phyloP scores from a whole-genome alignment of 169 alveolate genomes.

The Eimeria zaria region DNA sequence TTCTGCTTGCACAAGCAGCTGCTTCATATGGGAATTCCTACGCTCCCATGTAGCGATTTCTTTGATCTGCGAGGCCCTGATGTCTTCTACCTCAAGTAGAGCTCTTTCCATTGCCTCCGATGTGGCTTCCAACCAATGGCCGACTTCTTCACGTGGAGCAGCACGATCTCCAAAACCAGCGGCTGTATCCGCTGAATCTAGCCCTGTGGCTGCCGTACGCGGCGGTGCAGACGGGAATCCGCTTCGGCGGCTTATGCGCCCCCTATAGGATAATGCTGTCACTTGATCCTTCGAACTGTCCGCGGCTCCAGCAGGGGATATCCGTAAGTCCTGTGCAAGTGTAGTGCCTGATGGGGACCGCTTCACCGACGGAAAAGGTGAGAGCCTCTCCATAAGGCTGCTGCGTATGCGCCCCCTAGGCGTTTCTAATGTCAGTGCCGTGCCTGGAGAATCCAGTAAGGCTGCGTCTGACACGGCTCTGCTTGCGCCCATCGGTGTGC shows the following conservation, averaged over 20 bases:
- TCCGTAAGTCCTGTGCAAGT: conserved; percentile 59
- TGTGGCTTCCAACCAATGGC: neutral
- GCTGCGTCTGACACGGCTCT: neutral
- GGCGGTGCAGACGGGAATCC: neutral
- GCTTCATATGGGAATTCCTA: neutral
- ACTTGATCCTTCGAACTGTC: neutral
- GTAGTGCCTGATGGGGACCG: conserved; percentile 37
- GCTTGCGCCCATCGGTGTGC: neutral
- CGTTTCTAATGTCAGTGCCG: conserved; percentile 29
- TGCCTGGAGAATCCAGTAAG: conserved; percentile 23
- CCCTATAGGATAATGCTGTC: neutral
- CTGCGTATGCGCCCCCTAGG: conserved; percentile 65
- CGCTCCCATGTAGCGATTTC: neutral
- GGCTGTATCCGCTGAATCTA: neutral
- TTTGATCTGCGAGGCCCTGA: conserved; percentile 1
- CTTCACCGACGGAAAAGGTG: neutral
- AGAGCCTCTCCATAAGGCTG: conserved; percentile 10
- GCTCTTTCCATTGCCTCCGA: conserved; percentile 76
- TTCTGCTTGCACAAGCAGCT: conserved; percentile 32
- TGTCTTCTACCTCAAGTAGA: conserved; percentile 40
- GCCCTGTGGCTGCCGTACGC: neutral
- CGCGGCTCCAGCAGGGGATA: neutral
- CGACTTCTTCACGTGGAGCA: neutral
- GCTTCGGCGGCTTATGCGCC: conserved; percentile 17
- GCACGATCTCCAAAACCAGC: neutral